Base-by-base conservation (phyloP, 2,329 filamentous ascomycete genomes). In the Botrytis porri region DNA sequence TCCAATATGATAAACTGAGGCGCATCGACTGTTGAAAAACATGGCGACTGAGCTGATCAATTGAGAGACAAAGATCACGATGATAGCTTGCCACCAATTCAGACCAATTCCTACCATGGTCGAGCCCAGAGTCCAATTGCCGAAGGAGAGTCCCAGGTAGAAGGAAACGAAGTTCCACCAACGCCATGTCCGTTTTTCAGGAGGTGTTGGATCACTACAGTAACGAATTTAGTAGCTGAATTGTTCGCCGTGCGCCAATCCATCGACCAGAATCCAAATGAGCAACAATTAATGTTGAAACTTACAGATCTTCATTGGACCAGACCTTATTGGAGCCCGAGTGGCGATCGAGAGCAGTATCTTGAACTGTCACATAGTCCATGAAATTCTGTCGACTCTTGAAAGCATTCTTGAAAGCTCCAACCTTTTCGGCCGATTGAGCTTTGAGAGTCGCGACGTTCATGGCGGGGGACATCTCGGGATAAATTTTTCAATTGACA, bases 11-110 rank as follows among this genome's bases (percentile, higher is more conserved):
- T 85, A 85, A 20, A 82, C 80, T 25, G 78, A 81, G 4, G 83
- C 83, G 66, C 80, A 72, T 69, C 70, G 57, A 45, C 39, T 57
- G 77, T 85, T 85, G 79, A 84, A 83, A 71, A 82, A 81, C 81
- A 84, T 84, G 64, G 83, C 83, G 59, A 84, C 76, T 18, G 82
- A 83, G 12, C 80, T 81, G 75, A 85, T 83, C 66, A 82, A 43
- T 73, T 84, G 83, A 48, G 81, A 82, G 54, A 82, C 78, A 75
- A 85, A 84, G 74, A 85, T 84, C 61, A 84, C 82, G 16, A 85
- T 59, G 69, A 84, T 83, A 39, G 80, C 75, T 76, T 84, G 82
- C 83, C 83, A 84, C 83, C 83, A 85, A 75, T 82, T 84, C 60
- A 85, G 78, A 7, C 83, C 83, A 64, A 84, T 82, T 29, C 83